These are phyloP conservation scores for Scleroderma citrinum DNA, from an alignment of 768 basidiomycete genomes.

Conservation along the genomic window DNA sequence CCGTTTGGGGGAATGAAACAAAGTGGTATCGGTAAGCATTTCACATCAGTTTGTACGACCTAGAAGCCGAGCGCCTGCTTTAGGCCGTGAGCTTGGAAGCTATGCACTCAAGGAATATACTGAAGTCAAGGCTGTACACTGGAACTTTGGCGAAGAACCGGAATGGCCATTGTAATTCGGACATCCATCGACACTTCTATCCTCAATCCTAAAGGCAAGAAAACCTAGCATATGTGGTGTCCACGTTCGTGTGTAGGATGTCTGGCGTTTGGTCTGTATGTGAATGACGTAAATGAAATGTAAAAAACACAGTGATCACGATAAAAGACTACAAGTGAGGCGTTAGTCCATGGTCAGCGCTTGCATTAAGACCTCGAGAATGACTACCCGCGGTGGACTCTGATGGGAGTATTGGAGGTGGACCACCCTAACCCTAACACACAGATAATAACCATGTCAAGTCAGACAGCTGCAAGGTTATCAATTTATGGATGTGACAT, in stretches of 20 bases:
- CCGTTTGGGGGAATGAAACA: slow-evolving; percentile 97
- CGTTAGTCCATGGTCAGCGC: too few relatives aligned
- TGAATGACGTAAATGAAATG: background rate
- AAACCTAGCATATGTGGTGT: background rate
- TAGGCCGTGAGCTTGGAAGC: slow-evolving; percentile 84
- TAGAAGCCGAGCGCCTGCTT: slow-evolving; percentile 5
- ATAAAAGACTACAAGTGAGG: too few relatives aligned
- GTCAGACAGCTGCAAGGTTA: too few relatives aligned
- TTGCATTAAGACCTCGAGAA: too few relatives aligned
- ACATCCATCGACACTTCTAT: too few relatives aligned
- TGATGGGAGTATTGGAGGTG: too few relatives aligned
- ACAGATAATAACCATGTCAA: too few relatives aligned
- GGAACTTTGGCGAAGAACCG: slow-evolving; percentile 80
- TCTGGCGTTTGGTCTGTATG: background rate
- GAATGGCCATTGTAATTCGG: slow-evolving; percentile 63
- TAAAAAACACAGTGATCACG: background rate
- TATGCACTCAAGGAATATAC: slow-evolving; percentile 83
- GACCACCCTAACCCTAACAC: too few relatives aligned
- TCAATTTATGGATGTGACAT: too few relatives aligned
- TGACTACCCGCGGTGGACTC: too few relatives aligned
- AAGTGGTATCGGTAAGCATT: slow-evolving; percentile 67
- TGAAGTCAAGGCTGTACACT: slow-evolving; percentile 76
- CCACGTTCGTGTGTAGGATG: background rate
- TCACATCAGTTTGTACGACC: background rate
- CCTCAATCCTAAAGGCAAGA: background rate